Evolutionary conservation across 1,284 basidiomycete species (phyloP).

Genomic region (Apiotrichum laibachii): DNA sequence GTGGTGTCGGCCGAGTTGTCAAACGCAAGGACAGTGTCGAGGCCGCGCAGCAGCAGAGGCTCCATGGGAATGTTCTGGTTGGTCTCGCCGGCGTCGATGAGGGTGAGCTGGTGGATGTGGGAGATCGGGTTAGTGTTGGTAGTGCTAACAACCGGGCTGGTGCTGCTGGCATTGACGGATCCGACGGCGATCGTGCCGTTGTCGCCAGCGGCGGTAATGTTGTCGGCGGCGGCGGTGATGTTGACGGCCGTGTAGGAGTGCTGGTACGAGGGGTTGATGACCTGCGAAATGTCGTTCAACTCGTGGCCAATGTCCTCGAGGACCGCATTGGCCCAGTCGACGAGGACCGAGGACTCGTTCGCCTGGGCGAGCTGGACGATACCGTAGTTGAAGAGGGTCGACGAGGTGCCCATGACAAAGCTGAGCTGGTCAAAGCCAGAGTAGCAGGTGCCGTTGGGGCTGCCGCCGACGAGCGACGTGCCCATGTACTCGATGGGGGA

Average conservation of each 20-base stretch:
- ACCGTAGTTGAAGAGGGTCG: constrained; percentile 46
- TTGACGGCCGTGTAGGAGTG: constrained; percentile 33
- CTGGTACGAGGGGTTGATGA: constrained; percentile 51
- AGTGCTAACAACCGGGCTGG: no score
- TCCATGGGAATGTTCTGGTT: constrained; percentile 56
- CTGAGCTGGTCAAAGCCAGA: constrained; percentile 51
- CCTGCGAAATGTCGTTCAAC: constrained; percentile 52
- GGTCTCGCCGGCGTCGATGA: constrained; percentile 55
- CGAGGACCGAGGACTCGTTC: constrained; percentile 39
- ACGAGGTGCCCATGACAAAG: constrained; percentile 53
- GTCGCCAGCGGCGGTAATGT: no score
- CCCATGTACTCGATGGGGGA: constrained; percentile 49
- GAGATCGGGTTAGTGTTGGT: constrained; percentile 38
- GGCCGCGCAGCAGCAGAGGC: constrained; percentile 54
- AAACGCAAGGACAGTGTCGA: constrained; percentile 57
- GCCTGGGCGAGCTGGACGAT: constrained; percentile 35
- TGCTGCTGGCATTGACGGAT: no score
- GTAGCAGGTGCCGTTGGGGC: constrained; percentile 44
- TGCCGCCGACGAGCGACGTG: constrained; percentile 39
- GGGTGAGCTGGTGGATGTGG: constrained; percentile 43
- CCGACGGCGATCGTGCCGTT: no score
- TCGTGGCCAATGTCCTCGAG: constrained; percentile 39
- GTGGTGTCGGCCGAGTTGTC: constrained; percentile 57
- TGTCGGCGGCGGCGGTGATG: neutral
- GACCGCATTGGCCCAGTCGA: constrained; percentile 35